phyloP scores from a whole-genome alignment of 495 filamentous ascomycete genomes.

The Staphylotrichum longicolle region DNA sequence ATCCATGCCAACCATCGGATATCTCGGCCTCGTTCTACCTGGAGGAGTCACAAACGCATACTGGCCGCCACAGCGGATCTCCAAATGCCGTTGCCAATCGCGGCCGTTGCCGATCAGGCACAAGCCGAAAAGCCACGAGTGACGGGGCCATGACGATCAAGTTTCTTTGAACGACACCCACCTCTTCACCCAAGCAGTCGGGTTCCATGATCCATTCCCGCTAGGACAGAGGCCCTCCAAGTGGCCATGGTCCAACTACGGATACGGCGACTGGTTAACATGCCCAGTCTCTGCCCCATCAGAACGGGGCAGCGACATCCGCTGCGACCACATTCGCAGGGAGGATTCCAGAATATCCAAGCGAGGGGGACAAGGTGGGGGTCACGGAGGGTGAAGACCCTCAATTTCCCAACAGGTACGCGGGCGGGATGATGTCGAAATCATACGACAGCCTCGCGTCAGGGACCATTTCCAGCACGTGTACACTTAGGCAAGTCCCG shows the following conservation, averaged over 20 bases:
- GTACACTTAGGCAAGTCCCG: no score
- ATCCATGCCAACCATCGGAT: no score
- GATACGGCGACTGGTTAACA: no score
- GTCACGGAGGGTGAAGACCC: not conserved
- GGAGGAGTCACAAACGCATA: no score
- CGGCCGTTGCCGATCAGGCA: slow-evolving; percentile 3
- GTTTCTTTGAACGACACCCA: not conserved
- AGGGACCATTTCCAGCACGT: not conserved
- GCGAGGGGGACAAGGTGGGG: not conserved
- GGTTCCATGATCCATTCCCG: no score
- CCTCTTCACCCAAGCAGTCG: no score
- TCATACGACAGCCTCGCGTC: slow-evolving; percentile 8
- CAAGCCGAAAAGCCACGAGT: not conserved
- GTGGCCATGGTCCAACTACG: no score
- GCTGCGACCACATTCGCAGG: not conserved
- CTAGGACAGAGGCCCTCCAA: no score
- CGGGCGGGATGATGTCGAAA: slow-evolving; percentile 12
- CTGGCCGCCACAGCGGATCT: no score
- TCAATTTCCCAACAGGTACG: not conserved
- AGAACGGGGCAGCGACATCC: not conserved
- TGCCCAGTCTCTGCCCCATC: not conserved
- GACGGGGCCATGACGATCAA: slow-evolving; percentile 12
- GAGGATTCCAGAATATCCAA: slow-evolving; percentile 2
- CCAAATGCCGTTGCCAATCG: no score
- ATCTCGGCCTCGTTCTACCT: no score